Base-by-base conservation (phyloP, 257 asterid species). In the Anisodus acutangulus region DNA sequence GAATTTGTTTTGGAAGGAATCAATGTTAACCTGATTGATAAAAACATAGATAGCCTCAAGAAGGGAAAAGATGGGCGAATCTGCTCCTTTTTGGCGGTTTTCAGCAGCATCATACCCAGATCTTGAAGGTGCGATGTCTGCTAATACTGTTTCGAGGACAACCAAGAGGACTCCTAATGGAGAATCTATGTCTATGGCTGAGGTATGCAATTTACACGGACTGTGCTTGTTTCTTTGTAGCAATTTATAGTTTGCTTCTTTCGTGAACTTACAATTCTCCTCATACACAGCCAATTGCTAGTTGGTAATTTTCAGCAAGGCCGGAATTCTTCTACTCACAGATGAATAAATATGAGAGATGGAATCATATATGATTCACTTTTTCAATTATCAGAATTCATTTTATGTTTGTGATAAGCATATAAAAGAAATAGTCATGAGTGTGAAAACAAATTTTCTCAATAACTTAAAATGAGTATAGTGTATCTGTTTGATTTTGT, bases 101-200 rank as follows among this genome's bases (percentile, higher is more conserved):
- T 96, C 99, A 31, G 98, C 99, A 15, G 95, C 98, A 86, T 94
- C 99, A 60, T 96, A 96, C 95, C 99, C 99, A 76, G 99, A 96
- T 92, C 98, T 96, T 70, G 95, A 93, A 87, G 91, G 67, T 84
- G 84, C 89, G 74, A 88, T 89, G 90, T 89, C 92, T 82, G 86
- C 87, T 79, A 84, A 74, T 90, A 83, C 94, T 78, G 87, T 92
- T 85, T 80, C 84, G 70, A 84, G 86, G 86, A 79, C 89, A 74
- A 80, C 76, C 57, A 89, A 83, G 85, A 83, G 84, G 80, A 81
- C 89, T 84, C 86, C 37, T 26, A 31, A 81, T 84, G 88, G 84
- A 85, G 90, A 84, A 89, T 87, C 93, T 78, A 92, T 91, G 87
- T 67, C 90, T 55, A 88, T 97, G 86, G 82, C 62, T 80, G 95